phyloP scores from a whole-genome alignment of 148 eudicot genomes.

The Fallopia convolvulus region DNA sequence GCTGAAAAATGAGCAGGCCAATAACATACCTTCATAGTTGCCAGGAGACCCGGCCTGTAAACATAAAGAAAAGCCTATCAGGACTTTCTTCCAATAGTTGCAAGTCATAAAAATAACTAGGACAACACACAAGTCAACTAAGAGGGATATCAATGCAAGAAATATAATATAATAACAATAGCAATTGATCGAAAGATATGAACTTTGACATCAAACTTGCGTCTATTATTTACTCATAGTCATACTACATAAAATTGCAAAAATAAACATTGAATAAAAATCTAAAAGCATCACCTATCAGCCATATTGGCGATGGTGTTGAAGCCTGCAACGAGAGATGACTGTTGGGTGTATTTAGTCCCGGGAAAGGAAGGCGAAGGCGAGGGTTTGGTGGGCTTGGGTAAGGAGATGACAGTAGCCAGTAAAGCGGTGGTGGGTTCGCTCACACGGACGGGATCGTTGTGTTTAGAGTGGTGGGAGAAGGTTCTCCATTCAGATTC shows the following conservation, averaged over 20 bases:
- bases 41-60: conserved; percentile 20
- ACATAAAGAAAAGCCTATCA: conserved; percentile 3
- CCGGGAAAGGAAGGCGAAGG: conserved; percentile 20
- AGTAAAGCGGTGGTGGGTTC: conserved; percentile 30
- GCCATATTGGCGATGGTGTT: conserved; percentile 44
- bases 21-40: conserved; percentile 20
- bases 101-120: neutral
- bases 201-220: neutral
- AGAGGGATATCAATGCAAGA: no score
- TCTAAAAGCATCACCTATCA: conserved; percentile 24
- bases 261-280: no score
- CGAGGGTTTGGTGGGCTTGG: conserved; percentile 28
- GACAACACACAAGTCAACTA: no score
- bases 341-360: conserved; percentile 25
- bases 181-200: neutral
- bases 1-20: neutral
- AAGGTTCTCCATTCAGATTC: conserved; percentile 46
- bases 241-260: no score
- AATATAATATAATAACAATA: neutral
- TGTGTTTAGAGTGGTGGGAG: conserved; percentile 42
- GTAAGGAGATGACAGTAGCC: conserved; percentile 30
- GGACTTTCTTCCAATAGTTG: neutral
- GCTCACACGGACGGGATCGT: conserved; percentile 49
- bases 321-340: conserved; percentile 28
- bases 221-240: no score